Base-by-base conservation (phyloP, 345 rosid species). In the Eucalyptus microcorys region DNA sequence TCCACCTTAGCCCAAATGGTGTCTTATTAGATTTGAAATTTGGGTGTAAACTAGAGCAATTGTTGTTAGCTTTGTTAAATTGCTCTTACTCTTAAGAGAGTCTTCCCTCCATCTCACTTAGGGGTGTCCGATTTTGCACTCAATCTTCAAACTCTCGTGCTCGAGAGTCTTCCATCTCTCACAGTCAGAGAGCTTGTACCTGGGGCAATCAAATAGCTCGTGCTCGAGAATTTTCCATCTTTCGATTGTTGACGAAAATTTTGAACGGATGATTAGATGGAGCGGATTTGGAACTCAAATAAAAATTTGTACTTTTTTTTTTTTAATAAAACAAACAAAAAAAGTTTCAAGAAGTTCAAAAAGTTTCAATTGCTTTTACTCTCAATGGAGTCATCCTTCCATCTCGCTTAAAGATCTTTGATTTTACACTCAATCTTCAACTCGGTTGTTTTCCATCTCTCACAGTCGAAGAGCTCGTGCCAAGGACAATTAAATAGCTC, bases 161-260 rank as follows among this genome's bases (percentile, higher is more conserved):
- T 24, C 1, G 1, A 55, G 13, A 55, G 61, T 22, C 61, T 24
- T 24, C 61, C 14, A 55, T 55, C 30, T 24, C 27, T 55, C 61
- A 22, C 0, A 24, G 0, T 55, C 2, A 55, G 0, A 55, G 30
- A 55, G 13, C 14, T 22, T 0, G 1, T 1, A 26, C 6, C 0
- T 2, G 0, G 14, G 30, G 13, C 3, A 22, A 10, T 55, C 61
- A 10, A 55, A 24, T 22, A 10, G 61, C 3, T 55, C 1, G 14
- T 55, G 13, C 30, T 55, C 0, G 1, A 26, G 30, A 55, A 26
- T 24, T 55, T 55, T 24, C 13, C 61, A 24, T 55, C 61, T 55
- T 26, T 55, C 0, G 2, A 10, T 55, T 22, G 61, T 55, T 55
- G 30, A 55, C 7, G 0, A 55, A 55, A 55, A 55, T 55, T 55